Conservation (phyloP, 441 rosid genomes). For the Gossypium armourianum region DNA sequence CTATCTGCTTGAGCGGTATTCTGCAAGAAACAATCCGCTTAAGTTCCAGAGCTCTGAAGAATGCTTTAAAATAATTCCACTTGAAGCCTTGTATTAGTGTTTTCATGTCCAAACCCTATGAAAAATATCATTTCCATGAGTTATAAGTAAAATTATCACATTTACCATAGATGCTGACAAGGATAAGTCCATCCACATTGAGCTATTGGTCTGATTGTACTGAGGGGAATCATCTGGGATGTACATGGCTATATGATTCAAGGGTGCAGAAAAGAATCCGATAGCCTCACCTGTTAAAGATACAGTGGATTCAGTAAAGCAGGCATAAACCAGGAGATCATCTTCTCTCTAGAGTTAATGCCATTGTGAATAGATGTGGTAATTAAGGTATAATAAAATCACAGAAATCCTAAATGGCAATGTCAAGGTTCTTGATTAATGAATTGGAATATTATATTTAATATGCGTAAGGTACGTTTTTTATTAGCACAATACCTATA, state of each 20-base stretch:
- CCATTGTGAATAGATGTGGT: neutral
- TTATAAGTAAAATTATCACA: conserved; percentile 4
- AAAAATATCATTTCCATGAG: neutral
- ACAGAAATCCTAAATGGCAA: neutral
- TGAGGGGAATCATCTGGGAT: conserved; percentile 31
- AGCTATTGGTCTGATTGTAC: conserved; percentile 35
- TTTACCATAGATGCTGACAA: conserved; percentile 45
- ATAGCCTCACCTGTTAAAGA: conserved; percentile 56
- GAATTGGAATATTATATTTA: neutral
- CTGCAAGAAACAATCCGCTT: conserved; percentile 34
- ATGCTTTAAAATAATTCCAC: neutral
- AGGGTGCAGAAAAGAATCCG: conserved; percentile 64
- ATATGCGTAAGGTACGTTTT: neutral
- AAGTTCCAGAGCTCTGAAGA: neutral
- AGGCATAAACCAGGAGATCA: neutral
- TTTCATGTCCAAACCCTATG: neutral
- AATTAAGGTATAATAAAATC: neutral
- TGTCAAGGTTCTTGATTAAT: neutral
- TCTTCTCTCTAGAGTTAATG: neutral
- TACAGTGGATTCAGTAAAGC: neutral
- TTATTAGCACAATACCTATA: conserved; percentile 12
- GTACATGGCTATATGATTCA: conserved; percentile 49
- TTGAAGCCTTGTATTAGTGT: neutral
- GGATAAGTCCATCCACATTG: conserved; percentile 60
- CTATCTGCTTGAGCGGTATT: conserved; percentile 30